These are phyloP conservation scores for Paralagenidium karlingii DNA, from an alignment of 352 stramenopile genomes.

Conservation along the genomic window DNA sequence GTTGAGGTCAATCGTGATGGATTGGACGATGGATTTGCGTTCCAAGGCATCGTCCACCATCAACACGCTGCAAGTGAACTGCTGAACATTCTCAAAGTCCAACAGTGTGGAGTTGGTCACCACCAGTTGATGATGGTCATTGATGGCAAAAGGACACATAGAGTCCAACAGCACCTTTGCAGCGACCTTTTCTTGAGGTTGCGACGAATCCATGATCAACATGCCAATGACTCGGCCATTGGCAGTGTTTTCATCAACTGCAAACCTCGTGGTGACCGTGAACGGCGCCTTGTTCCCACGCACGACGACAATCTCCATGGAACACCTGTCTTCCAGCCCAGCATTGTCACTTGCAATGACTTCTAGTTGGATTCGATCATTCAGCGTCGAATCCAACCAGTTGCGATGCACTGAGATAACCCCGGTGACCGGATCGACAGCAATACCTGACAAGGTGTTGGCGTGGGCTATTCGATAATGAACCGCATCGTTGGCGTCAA, in stretches of 20 bases:
- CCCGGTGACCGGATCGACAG: conserved; percentile 5
- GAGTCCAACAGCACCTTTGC: conserved; percentile 4
- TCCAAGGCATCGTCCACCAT: conserved; percentile 6
- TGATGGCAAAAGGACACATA: conserved; percentile 10
- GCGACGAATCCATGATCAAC: not conserved
- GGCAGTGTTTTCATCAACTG: too few relatives aligned
- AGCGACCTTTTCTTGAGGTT: not conserved
- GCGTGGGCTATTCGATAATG: not conserved
- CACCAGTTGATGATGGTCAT: not conserved
- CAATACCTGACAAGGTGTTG: conserved; percentile 6
- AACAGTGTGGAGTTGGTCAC: conserved; percentile 4
- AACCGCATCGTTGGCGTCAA: conserved; percentile 5
- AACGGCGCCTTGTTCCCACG: too few relatives aligned
- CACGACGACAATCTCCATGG: too few relatives aligned
- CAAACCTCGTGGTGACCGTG: too few relatives aligned
- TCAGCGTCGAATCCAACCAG: conserved; percentile 10
- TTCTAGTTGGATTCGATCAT: not conserved
- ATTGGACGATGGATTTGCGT: conserved; percentile 3
- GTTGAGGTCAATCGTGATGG: conserved; percentile 4
- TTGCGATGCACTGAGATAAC: conserved; percentile 4
- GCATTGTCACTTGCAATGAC: not conserved
- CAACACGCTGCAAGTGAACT: conserved; percentile 6
- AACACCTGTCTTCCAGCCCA: not conserved
- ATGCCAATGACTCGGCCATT: too few relatives aligned
- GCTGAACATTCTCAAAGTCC: conserved; percentile 4